phyloP scores from a whole-genome alignment of 2,329 filamentous ascomycete genomes.

The Beauveria varroae region DNA sequence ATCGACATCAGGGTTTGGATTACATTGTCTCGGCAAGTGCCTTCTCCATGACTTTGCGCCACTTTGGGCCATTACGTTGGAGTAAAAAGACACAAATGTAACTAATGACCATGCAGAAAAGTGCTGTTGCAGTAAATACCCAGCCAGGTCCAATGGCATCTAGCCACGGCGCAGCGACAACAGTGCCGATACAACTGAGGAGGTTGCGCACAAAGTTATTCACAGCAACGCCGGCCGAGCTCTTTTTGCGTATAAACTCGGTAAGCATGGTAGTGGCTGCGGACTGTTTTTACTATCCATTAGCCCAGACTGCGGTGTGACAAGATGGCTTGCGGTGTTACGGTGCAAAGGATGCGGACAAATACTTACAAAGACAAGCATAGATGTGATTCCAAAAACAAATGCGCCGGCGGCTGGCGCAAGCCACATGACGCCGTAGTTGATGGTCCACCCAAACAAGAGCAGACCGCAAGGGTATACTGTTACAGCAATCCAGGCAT shows the following conservation, averaged over 20 bases:
- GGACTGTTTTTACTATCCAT: conserved; percentile 23
- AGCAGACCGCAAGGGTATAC: conserved; percentile 64
- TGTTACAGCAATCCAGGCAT: conserved; percentile 67
- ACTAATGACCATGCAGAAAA: conserved; percentile 4
- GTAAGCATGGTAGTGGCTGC: conserved; percentile 75
- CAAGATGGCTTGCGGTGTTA: too few relatives aligned
- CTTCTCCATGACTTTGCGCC: conserved; percentile 9
- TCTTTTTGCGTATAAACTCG: conserved; percentile 68
- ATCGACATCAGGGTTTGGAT: neutral
- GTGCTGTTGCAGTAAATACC: conserved; percentile 53
- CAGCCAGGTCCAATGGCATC: conserved; percentile 65
- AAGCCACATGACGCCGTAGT: conserved; percentile 58
- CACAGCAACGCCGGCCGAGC: conserved; percentile 66
- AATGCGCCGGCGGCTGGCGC: conserved; percentile 59
- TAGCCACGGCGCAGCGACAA: conserved; percentile 66
- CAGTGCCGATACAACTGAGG: conserved; percentile 61
- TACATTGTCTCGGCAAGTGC: neutral
- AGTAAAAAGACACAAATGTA: conserved; percentile 6
- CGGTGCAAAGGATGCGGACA: neutral
- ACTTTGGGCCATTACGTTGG: conserved; percentile 1
- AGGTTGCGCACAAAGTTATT: conserved; percentile 80
- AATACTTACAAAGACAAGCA: conserved; percentile 59
- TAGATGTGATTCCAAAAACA: conserved; percentile 67
- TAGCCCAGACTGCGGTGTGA: too few relatives aligned
- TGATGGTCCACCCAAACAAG: conserved; percentile 69